Evolutionary conservation across 129 eudicot species (phyloP).

Genomic region (Arctium minus): DNA sequence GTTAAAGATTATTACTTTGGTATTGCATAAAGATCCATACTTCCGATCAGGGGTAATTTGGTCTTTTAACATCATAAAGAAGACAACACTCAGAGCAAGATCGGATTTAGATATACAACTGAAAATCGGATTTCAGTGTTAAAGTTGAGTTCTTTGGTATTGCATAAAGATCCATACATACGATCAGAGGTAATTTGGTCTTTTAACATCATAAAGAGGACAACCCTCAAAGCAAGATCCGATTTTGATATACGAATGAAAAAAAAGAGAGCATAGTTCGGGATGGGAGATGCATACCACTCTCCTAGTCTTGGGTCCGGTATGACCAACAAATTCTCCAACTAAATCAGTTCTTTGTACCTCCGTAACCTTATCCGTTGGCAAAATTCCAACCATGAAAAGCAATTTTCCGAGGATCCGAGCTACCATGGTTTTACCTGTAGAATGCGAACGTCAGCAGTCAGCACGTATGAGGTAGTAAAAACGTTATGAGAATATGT

Average conservation of each 20-base stretch:
- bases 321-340: slow-evolving; percentile 92
- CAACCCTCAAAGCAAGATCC: background rate
- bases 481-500: background rate
- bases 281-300: slow-evolving; percentile 48
- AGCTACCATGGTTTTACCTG: slow-evolving; percentile 98
- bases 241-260: background rate
- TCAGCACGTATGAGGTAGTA: background rate
- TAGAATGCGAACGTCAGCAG: background rate
- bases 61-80: slow-evolving; percentile 4
- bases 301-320: slow-evolving; percentile 89
- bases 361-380: slow-evolving; percentile 81
- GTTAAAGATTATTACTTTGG: background rate
- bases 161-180: background rate
- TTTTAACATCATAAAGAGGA: background rate
- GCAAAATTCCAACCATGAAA: slow-evolving; percentile 74
- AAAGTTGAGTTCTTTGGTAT: background rate
- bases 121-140: background rate
- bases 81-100: background rate
- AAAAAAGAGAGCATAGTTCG: background rate
- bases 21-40: background rate
- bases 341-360: slow-evolving; percentile 94
- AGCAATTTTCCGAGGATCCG: slow-evolving; percentile 86
- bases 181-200: too few species aligned
- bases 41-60: slow-evolving; percentile 12
- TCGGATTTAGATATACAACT: background rate